phyloP scores from a whole-genome alignment of 1,284 basidiomycete species.

The Moesziomyces antarcticus region DNA sequence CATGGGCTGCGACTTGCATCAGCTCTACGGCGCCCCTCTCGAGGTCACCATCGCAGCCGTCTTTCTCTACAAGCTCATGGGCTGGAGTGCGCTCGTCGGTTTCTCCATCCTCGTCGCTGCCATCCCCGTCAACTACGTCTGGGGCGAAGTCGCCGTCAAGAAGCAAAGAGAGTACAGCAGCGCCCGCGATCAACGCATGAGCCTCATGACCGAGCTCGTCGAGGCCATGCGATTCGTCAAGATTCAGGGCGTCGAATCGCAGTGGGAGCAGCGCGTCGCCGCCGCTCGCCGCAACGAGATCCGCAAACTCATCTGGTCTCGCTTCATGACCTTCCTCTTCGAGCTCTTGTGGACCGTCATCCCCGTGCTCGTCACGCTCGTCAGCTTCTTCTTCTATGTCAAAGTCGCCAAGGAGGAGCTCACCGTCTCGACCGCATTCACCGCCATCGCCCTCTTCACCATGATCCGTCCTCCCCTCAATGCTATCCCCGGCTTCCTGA shows the following conservation, averaged over 20 bases:
- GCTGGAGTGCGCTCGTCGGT: constrained; percentile 84
- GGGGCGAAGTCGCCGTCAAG: constrained; percentile 75
- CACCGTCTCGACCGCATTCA: constrained; percentile 57
- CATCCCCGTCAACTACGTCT: constrained; percentile 78
- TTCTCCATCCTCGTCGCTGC: constrained; percentile 79
- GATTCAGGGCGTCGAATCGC: constrained; percentile 42
- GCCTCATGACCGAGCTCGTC: constrained; percentile 81
- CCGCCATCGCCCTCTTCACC: constrained; percentile 51
- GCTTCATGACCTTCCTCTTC: constrained; percentile 66
- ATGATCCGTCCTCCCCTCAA: constrained; percentile 56
- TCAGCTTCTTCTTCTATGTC: constrained; percentile 62
- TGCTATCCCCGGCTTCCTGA: constrained; percentile 70
- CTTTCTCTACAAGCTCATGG: constrained; percentile 75
- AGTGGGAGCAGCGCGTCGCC: constrained; percentile 53
- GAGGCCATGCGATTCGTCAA: constrained; percentile 83
- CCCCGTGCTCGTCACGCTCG: constrained; percentile 53
- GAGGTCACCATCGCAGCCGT: constrained; percentile 78
- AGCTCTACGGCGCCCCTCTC: constrained; percentile 78
- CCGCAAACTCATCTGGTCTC: constrained; percentile 49
- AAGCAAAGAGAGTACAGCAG: constrained; percentile 78
- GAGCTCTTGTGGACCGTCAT: constrained; percentile 66
- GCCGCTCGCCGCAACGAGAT: constrained; percentile 62
- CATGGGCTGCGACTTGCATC: constrained; percentile 70
- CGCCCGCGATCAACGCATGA: constrained; percentile 85
- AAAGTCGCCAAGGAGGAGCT: constrained; percentile 46